phyloP scores from a whole-genome alignment of 495 filamentous ascomycete genomes.

The Talaromyces ruber region DNA sequence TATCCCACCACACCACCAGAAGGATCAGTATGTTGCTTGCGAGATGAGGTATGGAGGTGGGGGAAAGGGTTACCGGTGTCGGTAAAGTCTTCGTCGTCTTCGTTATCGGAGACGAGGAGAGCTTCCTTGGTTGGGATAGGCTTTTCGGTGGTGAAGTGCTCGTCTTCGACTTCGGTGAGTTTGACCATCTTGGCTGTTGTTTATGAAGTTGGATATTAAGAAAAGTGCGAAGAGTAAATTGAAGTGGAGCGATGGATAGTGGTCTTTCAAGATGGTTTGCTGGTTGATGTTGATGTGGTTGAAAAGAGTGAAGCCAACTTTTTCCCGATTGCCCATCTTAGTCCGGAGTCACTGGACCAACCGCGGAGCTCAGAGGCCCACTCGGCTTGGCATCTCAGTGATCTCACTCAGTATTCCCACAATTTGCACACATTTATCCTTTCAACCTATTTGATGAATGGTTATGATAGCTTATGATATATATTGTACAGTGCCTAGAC shows the following conservation, averaged over 20 bases:
- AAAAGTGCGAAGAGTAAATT: neutral
- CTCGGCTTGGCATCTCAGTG: neutral
- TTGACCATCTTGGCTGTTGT: constrained; percentile 70
- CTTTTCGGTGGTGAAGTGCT: constrained; percentile 74
- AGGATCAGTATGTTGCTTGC: no score
- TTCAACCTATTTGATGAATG: no score
- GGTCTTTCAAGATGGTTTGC: neutral
- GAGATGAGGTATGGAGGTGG: constrained; percentile 10
- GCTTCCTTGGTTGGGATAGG: constrained; percentile 48
- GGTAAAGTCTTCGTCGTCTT: constrained; percentile 77
- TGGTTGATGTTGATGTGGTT: neutral
- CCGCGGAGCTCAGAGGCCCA: neutral
- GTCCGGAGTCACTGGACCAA: neutral
- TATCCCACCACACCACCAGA: constrained; percentile 7
- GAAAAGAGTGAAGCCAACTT: neutral
- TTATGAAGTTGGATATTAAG: neutral
- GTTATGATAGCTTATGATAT: no score
- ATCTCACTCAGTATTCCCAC: no score
- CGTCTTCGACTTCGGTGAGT: constrained; percentile 90
- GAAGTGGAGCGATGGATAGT: neutral
- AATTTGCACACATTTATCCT: no score
- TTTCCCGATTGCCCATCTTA: neutral
- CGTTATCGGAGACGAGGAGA: constrained; percentile 58
- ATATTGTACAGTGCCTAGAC: neutral
- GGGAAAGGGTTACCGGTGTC: constrained; percentile 63